Evolutionary conservation across 2,329 filamentous ascomycete genomes (phyloP).

Genomic region (Fusarium redolens): DNA sequence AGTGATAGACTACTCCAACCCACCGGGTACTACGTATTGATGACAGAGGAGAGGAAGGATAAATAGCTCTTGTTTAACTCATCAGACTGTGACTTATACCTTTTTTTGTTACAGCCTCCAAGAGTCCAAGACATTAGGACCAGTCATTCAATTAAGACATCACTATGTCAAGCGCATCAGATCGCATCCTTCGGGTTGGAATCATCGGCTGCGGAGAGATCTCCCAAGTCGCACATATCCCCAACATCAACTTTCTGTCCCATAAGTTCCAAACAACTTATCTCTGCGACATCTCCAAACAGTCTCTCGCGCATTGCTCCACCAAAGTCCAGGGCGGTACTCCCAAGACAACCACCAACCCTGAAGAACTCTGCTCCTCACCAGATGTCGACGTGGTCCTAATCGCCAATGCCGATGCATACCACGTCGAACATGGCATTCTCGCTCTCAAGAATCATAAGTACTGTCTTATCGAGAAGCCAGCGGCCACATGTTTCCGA

Average conservation of each 20-base stretch:
- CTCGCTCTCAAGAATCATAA: constrained; percentile 65
- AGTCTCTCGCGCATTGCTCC: constrained; percentile 44
- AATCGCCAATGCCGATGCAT: constrained; percentile 64
- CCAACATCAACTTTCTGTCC: constrained; percentile 57
- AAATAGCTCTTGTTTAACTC: background rate
- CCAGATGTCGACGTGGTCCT: constrained; percentile 64
- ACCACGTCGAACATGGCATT: constrained; percentile 64
- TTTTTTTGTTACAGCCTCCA: background rate
- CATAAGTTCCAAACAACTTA: constrained; percentile 58
- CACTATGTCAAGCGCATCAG: background rate
- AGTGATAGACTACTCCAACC: background rate
- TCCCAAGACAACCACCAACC: constrained; percentile 50
- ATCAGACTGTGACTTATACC: accelerated
- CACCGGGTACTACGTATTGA: background rate
- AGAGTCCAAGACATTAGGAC: background rate
- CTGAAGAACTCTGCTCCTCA: constrained; percentile 56
- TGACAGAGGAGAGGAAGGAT: background rate
- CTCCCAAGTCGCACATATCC: constrained; percentile 64
- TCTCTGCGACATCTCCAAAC: constrained; percentile 63
- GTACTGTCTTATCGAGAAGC: constrained; percentile 69
- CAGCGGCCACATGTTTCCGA: constrained; percentile 61
- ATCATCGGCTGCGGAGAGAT: constrained; percentile 17
- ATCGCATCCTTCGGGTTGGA: background rate
- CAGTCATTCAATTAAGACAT: background rate
- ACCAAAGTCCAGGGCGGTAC: constrained; percentile 33